Percentiles rank a stretch among this genome's conserved stretches.
phyloP scores from a whole-genome alignment of 2,329 filamentous ascomycete species.

The Verticillium albo-atrum region DNA sequence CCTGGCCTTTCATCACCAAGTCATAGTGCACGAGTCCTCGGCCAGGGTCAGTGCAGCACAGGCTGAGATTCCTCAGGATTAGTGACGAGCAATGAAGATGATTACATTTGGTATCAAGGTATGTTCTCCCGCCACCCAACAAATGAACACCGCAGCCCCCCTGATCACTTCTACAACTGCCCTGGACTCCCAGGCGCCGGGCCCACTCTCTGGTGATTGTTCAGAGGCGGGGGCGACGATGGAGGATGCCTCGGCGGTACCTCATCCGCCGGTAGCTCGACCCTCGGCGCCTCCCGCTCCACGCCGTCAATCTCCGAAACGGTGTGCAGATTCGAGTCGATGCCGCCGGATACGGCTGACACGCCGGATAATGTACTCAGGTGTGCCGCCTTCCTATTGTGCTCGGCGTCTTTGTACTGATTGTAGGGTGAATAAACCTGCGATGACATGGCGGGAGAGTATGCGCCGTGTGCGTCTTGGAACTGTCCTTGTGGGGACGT shows the following conservation, averaged over 20 bases:
- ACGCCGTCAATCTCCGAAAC: slow-evolving; percentile 1
- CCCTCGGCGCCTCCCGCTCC: neutral
- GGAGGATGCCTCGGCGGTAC: neutral
- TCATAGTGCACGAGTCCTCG: too few relatives aligned
- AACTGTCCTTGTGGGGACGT: neutral
- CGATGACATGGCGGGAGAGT: neutral
- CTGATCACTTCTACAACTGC: neutral
- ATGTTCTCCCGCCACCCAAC: neutral
- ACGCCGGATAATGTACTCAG: neutral
- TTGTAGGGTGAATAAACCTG: neutral
- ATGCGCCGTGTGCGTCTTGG: neutral
- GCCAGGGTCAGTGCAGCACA: too few relatives aligned
- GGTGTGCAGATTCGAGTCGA: neutral
- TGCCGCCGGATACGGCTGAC: neutral
- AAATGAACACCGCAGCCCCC: neutral
- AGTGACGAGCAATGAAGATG: neutral
- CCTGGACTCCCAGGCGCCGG: neutral
- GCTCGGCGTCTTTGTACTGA: neutral
- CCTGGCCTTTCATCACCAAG: too few relatives aligned
- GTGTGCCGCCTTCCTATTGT: neutral
- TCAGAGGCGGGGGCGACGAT: neutral
- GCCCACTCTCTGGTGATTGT: neutral
- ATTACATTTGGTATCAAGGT: neutral
- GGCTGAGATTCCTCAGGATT: too few relatives aligned
- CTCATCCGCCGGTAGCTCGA: neutral